Evolutionary conservation across 192 early-diverging fungal species (phyloP), one percentile per base, ranked within the genome.

Genomic region (Backusella tuberculispora): DNA sequence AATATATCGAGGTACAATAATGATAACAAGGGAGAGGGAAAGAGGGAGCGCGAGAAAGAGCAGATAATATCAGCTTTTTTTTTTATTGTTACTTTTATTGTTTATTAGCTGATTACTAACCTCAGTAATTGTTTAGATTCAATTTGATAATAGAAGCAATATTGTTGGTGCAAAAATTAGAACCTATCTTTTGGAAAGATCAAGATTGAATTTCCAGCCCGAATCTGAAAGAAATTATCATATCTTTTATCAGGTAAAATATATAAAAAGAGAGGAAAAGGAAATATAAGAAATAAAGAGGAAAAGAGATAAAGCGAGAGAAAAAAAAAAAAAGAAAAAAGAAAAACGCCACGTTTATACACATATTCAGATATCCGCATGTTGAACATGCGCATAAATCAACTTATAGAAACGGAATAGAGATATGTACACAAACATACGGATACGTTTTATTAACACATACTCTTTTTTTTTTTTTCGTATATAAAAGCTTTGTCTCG

Each of bases 211-310:
- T 40, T 96, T 93, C 85, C 98, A 99, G 84, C 97, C 97, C 0
- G 86, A 90, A 41, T 88, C 87, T 0, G 97, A 99, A 84, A 89
- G 97, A 77, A 98, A 98, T 88, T 99, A 99, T 87, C 98, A 99
- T 84, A 95, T 99, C 77, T 99, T 99, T 83, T 99, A 99, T 85
- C 98, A 99, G 73, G 81, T 84, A 77, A 47, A 24, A 37, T 48
- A 60, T 63, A 13, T 66, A 26, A 13, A 6, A 10, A 37, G 15
- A 1, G 42, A 4, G 42, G 5, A 43, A 42, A 42, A 7, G 41
- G 41, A 42, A 42, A 42, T n/a, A n/a, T n/a, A n/a, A n/a, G n/a
- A n/a, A n/a, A n/a, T n/a, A n/a, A n/a, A n/a, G n/a, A n/a, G n/a
- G n/a, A n/a, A n/a, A n/a, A n/a, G n/a, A 34, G 29, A 34, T 34